These are phyloP conservation scores for barrel medic (Medicago truncatula) DNA, from an alignment of 306 rosid species.

Conservation along the genomic window MtrunA17r5.0-ANR NC_053044.1:55779001-55779500, in stretches of 20 bases:
- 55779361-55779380: not conserved
- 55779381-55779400: too few species aligned
- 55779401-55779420: too few species aligned
- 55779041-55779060: conserved; percentile 27
- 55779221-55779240: conserved; percentile 73
- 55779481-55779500: too few species aligned
- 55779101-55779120: conserved; percentile 64
- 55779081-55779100: not conserved
- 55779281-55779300: conserved; percentile 74
- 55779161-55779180: conserved; percentile 65
- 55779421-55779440: too few species aligned
- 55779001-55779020: not conserved
- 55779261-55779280: conserved; percentile 70
- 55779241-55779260: conserved; percentile 71
- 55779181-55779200: conserved; percentile 73
- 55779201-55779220: conserved; percentile 78
- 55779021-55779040: conserved; percentile 54
- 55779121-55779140: conserved; percentile 75
- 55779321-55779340: conserved; percentile 45
- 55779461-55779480: too few species aligned
- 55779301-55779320: conserved; percentile 49
- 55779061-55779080: not conserved
- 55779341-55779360: conserved; percentile 57
- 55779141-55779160: conserved; percentile 78
- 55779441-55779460: too few species aligned